Percentiles rank a stretch among this genome's conserved stretches.
phyloP scores from a whole-genome alignment of 2,329 filamentous ascomycete genomes.

The Sporothrix phasma region DNA sequence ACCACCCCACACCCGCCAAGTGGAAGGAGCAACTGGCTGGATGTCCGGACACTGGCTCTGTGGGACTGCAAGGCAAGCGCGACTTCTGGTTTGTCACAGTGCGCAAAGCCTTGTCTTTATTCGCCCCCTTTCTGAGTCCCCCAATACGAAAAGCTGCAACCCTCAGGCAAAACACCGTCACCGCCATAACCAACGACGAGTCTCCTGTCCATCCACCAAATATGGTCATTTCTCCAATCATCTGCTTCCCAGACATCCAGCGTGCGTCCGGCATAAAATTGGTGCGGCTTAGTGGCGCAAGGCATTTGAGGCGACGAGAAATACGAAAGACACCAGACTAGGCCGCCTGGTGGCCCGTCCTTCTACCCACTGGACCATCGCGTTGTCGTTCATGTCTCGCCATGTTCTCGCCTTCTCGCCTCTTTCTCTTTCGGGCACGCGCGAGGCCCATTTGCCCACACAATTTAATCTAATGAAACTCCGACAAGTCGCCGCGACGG shows the following conservation, averaged over 20 bases:
- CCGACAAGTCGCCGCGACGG: constrained; percentile 6
- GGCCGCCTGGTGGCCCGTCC: not conserved
- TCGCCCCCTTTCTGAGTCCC: not conserved
- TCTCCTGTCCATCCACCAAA: not conserved
- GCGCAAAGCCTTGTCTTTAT: not conserved
- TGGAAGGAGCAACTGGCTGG: not conserved
- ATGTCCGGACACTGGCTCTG: not conserved
- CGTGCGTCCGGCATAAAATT: not conserved
- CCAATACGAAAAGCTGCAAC: not conserved
- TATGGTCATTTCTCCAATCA: too few species aligned
- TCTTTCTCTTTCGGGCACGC: not conserved
- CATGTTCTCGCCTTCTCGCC: not conserved
- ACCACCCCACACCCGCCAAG: not conserved
- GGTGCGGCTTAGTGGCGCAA: not conserved
- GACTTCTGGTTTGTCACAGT: not conserved
- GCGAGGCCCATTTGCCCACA: not conserved
- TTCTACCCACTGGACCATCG: too few species aligned
- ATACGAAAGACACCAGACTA: not conserved
- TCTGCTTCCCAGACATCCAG: not conserved
- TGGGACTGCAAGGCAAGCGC: not conserved
- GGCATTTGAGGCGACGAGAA: too few species aligned
- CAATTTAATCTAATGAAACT: constrained; percentile 3
- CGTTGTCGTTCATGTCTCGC: not conserved
- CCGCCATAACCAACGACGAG: not conserved
- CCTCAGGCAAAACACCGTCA: not conserved